A percentile compares a stretch with the other conserved stretches of the same genome.
Evolutionary conservation across 768 basidiomycete genomes (phyloP).

Genomic region (Xerocomellus intermedius): DNA sequence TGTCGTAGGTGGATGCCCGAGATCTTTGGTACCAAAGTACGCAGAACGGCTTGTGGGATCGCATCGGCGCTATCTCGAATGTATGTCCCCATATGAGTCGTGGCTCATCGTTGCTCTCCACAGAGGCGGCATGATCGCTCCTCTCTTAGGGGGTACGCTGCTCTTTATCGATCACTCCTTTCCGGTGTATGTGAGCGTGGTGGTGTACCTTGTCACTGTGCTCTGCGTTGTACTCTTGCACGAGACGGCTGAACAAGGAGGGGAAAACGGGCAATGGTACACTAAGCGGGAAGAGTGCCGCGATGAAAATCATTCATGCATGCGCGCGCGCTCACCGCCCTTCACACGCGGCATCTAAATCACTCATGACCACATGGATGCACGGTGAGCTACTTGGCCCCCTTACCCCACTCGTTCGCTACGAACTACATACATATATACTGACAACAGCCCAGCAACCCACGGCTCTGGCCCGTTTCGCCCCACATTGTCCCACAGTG

Average conservation of each 20-base stretch:
- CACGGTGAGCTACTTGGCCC: too few relatives aligned
- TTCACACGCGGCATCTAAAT: too few relatives aligned
- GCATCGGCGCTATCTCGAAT: conserved; percentile 85
- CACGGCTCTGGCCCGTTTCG: too few relatives aligned
- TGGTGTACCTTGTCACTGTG: conserved; percentile 61
- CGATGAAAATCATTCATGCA: too few relatives aligned
- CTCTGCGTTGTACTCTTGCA: conserved; percentile 58
- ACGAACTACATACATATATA: too few relatives aligned
- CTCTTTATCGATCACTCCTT: conserved; percentile 64
- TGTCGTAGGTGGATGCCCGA: conserved; percentile 71
- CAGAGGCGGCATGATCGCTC: conserved; percentile 89
- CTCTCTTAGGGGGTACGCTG: conserved; percentile 71
- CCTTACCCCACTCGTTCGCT: too few relatives aligned
- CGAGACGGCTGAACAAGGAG: conserved; percentile 46
- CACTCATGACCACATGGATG: too few relatives aligned
- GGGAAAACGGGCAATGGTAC: conserved; percentile 11
- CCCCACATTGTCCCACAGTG: too few relatives aligned
- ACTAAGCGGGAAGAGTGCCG: too few relatives aligned
- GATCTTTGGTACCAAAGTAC: conserved; percentile 80
- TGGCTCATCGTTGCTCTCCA: not conserved
- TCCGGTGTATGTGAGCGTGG: conserved; percentile 75
- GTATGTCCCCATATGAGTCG: conserved; percentile 38
- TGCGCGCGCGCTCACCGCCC: too few relatives aligned
- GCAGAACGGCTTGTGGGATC: conserved; percentile 86
- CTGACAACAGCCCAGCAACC: too few relatives aligned